Base-by-base conservation (phyloP, 2,329 filamentous ascomycete genomes). In the Sporothrix sp. region DNA sequence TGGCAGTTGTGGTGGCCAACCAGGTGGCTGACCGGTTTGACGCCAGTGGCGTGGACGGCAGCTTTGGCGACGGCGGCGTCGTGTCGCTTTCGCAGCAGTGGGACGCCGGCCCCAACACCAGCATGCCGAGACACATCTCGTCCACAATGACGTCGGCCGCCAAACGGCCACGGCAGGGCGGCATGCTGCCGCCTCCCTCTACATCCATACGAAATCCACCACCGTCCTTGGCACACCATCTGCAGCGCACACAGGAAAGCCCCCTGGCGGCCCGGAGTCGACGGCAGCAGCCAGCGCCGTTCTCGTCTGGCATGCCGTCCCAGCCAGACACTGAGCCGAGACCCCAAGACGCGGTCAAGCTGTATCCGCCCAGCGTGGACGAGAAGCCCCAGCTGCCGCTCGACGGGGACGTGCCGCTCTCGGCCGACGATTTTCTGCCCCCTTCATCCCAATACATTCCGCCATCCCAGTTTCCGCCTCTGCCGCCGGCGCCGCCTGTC, bases 1-100 rank as follows among this genome's bases (percentile, higher is more conserved):
- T 96, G 40, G 90, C 89, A 21, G 75, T 98, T 25, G 89, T 98
- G 1, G 85, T 96, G 3, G 86, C 91, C 5, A 98, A 98, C 63
- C 93, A 98, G 66, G 91, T 98, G 27, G 86, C 87, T 6, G 93
- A 98, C 67, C 83, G 89, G 4, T 95, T 98, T 59, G 57, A 61
- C 47, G 39, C 38, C n/a, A 30, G 30, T 9, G 32, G 33, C n/a
- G 18, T 27, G 3, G 14, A 35, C 7, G 39, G 50, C 18, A 38
- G 50, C 47, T 25, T 35, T 6, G 13, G 23, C 3, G 33, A 32
- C 10, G 40, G 37, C 27, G 39, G 45, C 5, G 27, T 40, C 13
- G 10, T 43, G 3, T 30, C 55, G 3, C 55, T 45, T 33, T 59
- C 30, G 11, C 38, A 43, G 18, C 43, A 43, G 23, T 48, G 45